phyloP scores from a whole-genome alignment of 139 green algal species.

The Mychonastes homosphaera region DNA sequence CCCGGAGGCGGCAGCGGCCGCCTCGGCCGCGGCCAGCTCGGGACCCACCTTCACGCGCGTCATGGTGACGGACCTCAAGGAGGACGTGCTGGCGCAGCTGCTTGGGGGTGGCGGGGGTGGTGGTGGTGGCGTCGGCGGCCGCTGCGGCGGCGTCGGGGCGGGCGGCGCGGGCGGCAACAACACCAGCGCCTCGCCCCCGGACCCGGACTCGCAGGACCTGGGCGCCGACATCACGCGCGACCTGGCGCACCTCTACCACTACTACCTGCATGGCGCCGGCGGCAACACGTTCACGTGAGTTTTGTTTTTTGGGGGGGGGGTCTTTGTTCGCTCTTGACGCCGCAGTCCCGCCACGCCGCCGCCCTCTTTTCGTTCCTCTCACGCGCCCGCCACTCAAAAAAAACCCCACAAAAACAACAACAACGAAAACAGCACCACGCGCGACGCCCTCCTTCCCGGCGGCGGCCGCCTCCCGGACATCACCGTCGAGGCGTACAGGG shows the following conservation, averaged over 20 bases:
- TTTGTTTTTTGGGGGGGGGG: background rate
- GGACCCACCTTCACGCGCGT: slow-evolving; percentile 57
- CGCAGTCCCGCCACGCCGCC: background rate
- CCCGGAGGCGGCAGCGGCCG: no score
- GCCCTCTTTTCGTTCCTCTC: background rate
- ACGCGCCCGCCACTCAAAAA: background rate
- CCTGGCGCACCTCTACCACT: slow-evolving; percentile 76
- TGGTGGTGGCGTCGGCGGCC: no score
- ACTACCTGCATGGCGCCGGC: slow-evolving; percentile 63
- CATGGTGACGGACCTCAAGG: slow-evolving; percentile 51
- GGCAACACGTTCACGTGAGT: slow-evolving; percentile 32
- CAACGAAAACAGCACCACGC: no score
- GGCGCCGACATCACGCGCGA: slow-evolving; percentile 35
- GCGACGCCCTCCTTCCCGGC: no score
- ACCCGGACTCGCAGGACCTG: slow-evolving; percentile 41
- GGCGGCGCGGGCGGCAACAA: no score
- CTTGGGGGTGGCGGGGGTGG: slow-evolving; percentile 7
- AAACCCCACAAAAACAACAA: no score
- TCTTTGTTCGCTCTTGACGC: background rate
- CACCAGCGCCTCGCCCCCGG: background rate
- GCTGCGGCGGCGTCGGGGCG: no score
- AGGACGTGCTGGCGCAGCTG: slow-evolving; percentile 40
- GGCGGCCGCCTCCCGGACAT: no score
- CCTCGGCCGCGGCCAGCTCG: background rate
- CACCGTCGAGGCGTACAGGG: no score